These are phyloP conservation scores for Cryptosporidium xiaoi DNA, from an alignment of 169 alveolate genomes.

Conservation along the genomic window DNA sequence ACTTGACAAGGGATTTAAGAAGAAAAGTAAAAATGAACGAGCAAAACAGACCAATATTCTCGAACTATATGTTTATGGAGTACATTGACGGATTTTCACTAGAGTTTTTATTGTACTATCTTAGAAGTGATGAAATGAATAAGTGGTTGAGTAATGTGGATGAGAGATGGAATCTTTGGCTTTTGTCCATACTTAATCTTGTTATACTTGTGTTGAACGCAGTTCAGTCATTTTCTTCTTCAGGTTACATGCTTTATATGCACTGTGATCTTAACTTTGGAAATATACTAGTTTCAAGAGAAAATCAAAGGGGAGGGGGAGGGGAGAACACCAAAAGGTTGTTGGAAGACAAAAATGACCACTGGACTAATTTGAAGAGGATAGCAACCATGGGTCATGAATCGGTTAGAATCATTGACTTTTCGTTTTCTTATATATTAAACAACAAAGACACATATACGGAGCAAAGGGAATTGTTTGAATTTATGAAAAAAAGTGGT, in stretches of 20 bases:
- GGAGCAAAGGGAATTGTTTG: slow-evolving; percentile 9
- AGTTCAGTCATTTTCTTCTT: slow-evolving; percentile 47
- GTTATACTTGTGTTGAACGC: slow-evolving; percentile 2
- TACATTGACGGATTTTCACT: slow-evolving; percentile 34
- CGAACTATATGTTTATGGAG: slow-evolving; percentile 61
- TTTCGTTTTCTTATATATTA: slow-evolving; percentile 39
- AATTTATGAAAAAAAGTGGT: slow-evolving; percentile 8
- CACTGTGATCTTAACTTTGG: slow-evolving; percentile 72
- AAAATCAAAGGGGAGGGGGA: neutral
- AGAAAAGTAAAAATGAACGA: slow-evolving; percentile 17
- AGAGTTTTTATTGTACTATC: slow-evolving; percentile 20
- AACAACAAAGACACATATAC: slow-evolving; percentile 12
- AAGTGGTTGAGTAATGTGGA: slow-evolving; percentile 18
- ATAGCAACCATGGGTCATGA: slow-evolving; percentile 8
- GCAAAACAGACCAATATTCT: slow-evolving; percentile 43
- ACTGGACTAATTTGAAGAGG: slow-evolving; percentile 8
- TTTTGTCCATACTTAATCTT: slow-evolving; percentile 16
- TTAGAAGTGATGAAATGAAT: slow-evolving; percentile 30
- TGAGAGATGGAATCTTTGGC: slow-evolving; percentile 49
- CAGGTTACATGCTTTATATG: slow-evolving; percentile 39
- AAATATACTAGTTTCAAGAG: slow-evolving; percentile 13
- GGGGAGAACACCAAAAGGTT: neutral
- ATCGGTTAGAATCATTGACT: slow-evolving; percentile 46
- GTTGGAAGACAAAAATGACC: slow-evolving; percentile 14
- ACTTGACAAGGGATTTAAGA: neutral